phyloP scores from a whole-genome alignment of 176 grass and related monocot species.

The Thinopyrum elongatum region DNA sequence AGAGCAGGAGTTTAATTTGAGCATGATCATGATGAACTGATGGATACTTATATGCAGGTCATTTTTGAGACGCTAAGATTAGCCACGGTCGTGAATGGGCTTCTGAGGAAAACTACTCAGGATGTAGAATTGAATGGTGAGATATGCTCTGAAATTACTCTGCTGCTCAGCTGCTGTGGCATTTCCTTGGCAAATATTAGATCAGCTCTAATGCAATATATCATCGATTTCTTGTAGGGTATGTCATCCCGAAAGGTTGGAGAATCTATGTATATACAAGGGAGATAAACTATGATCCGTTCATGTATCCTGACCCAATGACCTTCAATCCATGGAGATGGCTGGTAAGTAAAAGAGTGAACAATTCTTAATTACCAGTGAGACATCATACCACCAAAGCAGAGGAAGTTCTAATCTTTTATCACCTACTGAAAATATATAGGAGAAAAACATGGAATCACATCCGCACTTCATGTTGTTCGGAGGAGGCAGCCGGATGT shows the following conservation, averaged over 20 bases:
- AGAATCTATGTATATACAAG: constrained; percentile 99
- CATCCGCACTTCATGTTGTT: constrained; percentile 97
- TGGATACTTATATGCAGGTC: constrained; percentile 24
- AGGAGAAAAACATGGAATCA: constrained; percentile 79
- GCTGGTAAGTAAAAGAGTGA: constrained; percentile 59
- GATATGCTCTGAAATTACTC: not conserved
- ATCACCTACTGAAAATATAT: not conserved
- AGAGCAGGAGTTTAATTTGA: not conserved
- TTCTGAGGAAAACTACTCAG: constrained; percentile 90
- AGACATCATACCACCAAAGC: not conserved
- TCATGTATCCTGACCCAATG: constrained; percentile 72
- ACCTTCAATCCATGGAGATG: constrained; percentile 98
- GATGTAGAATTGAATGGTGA: constrained; percentile 95
- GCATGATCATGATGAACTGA: constrained; percentile 9
- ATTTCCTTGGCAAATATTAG: no score
- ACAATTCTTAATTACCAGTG: not conserved
- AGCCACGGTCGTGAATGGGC: constrained; percentile 87
- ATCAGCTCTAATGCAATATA: no score
- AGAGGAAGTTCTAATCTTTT: not conserved
- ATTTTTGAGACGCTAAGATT: constrained; percentile 93
- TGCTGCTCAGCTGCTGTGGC: no score
- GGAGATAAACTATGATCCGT: constrained; percentile 95
- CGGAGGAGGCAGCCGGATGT: constrained; percentile 76
- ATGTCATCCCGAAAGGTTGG: constrained; percentile 88
- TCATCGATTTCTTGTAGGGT: constrained; percentile 40